phyloP scores from a whole-genome alignment of 768 basidiomycete genomes.

The Xerocomus spinulosus region DNA sequence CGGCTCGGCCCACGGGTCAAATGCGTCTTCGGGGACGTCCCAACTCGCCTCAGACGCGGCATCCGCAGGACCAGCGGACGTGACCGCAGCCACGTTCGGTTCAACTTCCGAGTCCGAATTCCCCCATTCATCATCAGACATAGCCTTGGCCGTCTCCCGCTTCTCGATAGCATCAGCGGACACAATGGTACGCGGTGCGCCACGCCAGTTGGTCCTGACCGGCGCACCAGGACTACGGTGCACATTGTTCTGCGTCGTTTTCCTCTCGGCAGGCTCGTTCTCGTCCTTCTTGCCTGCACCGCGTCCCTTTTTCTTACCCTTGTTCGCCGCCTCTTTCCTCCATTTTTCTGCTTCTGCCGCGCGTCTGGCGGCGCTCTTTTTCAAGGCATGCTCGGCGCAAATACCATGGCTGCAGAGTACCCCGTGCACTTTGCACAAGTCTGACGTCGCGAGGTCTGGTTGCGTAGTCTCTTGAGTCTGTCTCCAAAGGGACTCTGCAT shows the following conservation, averaged over 20 bases:
- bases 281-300: slow-evolving; percentile 10
- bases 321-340: slow-evolving; percentile 11
- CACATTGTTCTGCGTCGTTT: slow-evolving; percentile 3
- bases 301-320: slow-evolving; percentile 20
- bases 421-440: slow-evolving; percentile 31
- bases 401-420: slow-evolving; percentile 36
- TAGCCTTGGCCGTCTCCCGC: slow-evolving; percentile 14
- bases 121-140: slow-evolving; percentile 18
- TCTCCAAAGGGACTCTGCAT: slow-evolving; percentile 24
- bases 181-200: slow-evolving; percentile 25
- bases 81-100: slow-evolving; percentile 3
- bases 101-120: slow-evolving; percentile 14
- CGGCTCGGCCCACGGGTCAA: slow-evolving; percentile 26
- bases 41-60: slow-evolving; percentile 20
- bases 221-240: slow-evolving; percentile 30
- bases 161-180: slow-evolving; percentile 22
- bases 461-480: slow-evolving; percentile 3
- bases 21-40: slow-evolving; percentile 16
- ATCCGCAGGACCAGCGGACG: slow-evolving; percentile 1
- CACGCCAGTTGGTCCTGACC: slow-evolving; percentile 30
- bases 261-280: neutral
- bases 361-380: slow-evolving; percentile 22
- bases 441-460: slow-evolving; percentile 1
- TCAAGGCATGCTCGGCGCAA: slow-evolving; percentile 32
- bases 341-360: slow-evolving; percentile 18